Evolutionary conservation across 495 filamentous ascomycete species (phyloP).

Genomic region (Chaetomium tenue): DNA sequence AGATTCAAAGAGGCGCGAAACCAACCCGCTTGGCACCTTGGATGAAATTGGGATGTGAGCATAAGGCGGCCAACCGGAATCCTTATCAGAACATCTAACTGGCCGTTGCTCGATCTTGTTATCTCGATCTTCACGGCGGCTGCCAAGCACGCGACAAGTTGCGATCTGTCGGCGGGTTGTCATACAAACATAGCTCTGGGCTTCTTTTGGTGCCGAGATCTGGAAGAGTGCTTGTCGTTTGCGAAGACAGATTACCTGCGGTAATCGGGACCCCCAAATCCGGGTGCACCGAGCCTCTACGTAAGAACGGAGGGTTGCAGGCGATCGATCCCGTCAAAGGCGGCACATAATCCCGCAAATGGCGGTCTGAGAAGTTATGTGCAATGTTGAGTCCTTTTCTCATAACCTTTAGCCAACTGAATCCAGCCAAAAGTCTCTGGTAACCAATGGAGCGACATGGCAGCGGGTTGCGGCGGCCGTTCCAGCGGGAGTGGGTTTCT

Average conservation of each 20-base stretch:
- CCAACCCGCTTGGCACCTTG: slow-evolving; percentile 38
- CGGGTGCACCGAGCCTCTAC: background rate
- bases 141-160: background rate
- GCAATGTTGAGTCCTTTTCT: slow-evolving; percentile 18
- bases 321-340: slow-evolving; percentile 1
- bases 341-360: slow-evolving; percentile 31
- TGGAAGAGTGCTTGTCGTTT: slow-evolving; percentile 1
- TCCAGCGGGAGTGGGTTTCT: background rate
- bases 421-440: background rate
- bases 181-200: slow-evolving; percentile 1
- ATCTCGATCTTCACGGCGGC: slow-evolving; percentile 12
- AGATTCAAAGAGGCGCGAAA: slow-evolving; percentile 24
- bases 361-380: slow-evolving; percentile 26
- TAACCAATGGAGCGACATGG: background rate
- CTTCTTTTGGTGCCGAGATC: slow-evolving; percentile 20
- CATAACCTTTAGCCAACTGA: slow-evolving; percentile 5
- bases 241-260: background rate
- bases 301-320: background rate
- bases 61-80: slow-evolving; percentile 19
- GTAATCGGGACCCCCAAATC: slow-evolving; percentile 11
- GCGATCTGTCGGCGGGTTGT: background rate
- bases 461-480: slow-evolving; percentile 5
- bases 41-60: slow-evolving; percentile 34
- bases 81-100: slow-evolving; percentile 3
- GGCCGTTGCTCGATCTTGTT: background rate